Evolutionary conservation across 208 protist species (phyloP), one percentile per base, ranked within the genome.

Genomic region (Naegleria gruberi): DNA sequence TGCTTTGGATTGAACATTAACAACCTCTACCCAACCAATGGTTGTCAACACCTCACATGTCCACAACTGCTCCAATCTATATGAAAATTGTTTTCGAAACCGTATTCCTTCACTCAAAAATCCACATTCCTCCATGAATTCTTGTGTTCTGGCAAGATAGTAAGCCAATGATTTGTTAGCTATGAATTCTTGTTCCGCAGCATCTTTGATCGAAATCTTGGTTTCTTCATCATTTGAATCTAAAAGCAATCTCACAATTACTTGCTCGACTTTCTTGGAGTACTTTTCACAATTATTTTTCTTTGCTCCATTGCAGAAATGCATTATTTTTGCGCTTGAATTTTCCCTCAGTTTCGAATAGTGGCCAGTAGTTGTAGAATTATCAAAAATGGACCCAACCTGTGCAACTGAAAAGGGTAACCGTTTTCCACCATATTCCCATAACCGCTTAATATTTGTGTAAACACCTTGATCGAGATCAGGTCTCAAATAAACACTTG

Each of bases 61-160:
- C 98, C 98, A 99, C 93, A 99, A 99, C 94, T 99, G 99, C 40
- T 99, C 98, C 98, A 99, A 99, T 94, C 99, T 98, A 46, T 95
- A 97, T 8, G 90, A 89, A 73, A 97, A 95, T 91, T 98, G 96
- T 91, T 98, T 96, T 74, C 99, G 93, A 93, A 99, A 99, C 77
- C 99, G 94, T 55, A 99, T 92, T 89, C 94, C 93, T n/a, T 97
- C 94, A 37, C 8, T 4, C 26, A 37, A 37, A 40, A 99, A 95
- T 84, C 99, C 99, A 82, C 98, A 91, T 0, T 91, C 90, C 51
- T 93, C 92, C 10, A 99, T 90, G 90, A 99, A 99, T 19, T 97
- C 37, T 30, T 96, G 93, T 6, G 97, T 98, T 77, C 98, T 95
- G 12, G 92, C 98, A 42, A 99, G 96, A 93, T 99, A 99, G 94